Evolutionary conservation across 495 filamentous ascomycete species (phyloP), one percentile per base, ranked within the genome.

Genomic region (Copromyces sp.): DNA sequence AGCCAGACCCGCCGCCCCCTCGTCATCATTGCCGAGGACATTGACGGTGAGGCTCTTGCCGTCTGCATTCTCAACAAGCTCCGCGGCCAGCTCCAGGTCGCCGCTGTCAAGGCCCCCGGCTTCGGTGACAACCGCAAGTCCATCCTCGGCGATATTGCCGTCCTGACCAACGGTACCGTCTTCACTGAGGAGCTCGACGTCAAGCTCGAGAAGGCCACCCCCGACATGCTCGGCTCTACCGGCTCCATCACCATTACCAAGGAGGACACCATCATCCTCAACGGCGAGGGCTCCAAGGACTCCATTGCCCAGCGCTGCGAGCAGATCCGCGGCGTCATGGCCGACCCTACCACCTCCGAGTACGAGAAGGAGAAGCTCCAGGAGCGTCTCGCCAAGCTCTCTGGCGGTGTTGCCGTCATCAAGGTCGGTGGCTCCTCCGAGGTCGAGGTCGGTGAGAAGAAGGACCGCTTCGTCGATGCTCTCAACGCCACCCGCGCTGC

Each of bases 331-430:
- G 94, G 94, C 75, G 94, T 97, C 83, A 97, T 98, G 90, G 87
- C 84, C 75, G 95, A 98, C 86, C 90, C 95, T 39, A 89, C 87
- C 73, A 98, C 95, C 73, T 97, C 94, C 73, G 96, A 98, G 78
- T 98, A 99, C 85, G 95, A 99, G 89, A 98, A 97, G 88, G 95
- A 99, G 90, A 99, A 99, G 89, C 92, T 99, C 72, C 95, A 98
- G 84, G 95, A 99, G 86, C 95, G 95, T 85, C 92, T 98, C 69
- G 95, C 95, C 77, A 99, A 99, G 91, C 93, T 99, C 76, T 98
- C 95, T 68, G 95, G 95, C 71, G 95, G 95, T 89, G 95, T 99
- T 79, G 95, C 95, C 75, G 95, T 99, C 84, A 98, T 99, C 88
- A 97, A 95, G 88, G 95, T 99, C 76, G 95, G 95, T 78, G 95